Evolutionary conservation across 257 asterid genomes (phyloP).

Genomic region (Eustoma russellianum): DNA sequence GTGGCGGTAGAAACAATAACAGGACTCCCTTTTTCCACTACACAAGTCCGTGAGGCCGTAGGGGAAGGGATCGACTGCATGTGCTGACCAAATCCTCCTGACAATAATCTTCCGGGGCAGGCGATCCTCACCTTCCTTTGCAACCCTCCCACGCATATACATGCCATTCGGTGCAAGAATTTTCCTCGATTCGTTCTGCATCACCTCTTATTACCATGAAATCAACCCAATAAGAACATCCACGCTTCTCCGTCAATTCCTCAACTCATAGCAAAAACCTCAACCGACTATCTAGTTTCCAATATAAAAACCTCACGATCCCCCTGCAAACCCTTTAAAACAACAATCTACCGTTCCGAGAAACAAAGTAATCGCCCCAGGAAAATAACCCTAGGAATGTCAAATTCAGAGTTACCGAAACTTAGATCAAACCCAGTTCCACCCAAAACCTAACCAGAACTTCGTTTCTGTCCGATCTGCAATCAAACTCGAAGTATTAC

Average conservation of each 20-base stretch:
- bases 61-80: slow-evolving; percentile 28
- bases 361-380: too few relatives aligned
- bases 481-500: too few relatives aligned
- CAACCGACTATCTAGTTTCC: too few relatives aligned
- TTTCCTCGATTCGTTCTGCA: slow-evolving; percentile 14
- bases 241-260: slow-evolving; percentile 12
- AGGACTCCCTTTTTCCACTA: background rate
- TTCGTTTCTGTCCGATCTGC: too few relatives aligned
- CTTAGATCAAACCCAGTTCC: too few relatives aligned
- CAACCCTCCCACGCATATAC: slow-evolving; percentile 30
- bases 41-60: slow-evolving; percentile 13
- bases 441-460: too few relatives aligned
- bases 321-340: too few relatives aligned
- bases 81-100: slow-evolving; percentile 18
- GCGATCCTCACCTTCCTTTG: slow-evolving; percentile 17
- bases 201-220: slow-evolving; percentile 25
- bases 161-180: slow-evolving; percentile 21
- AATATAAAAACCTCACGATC: too few relatives aligned
- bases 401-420: too few relatives aligned
- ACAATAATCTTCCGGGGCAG: slow-evolving; percentile 3
- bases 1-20: background rate
- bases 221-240: slow-evolving; percentile 6
- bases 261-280: slow-evolving; percentile 15
- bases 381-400: too few relatives aligned
- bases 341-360: too few relatives aligned